A percentile compares a stretch with the other conserved stretches of the same genome.
Conservation (phyloP, 306 rosid genomes). For the Medicago truncatula region DNA sequence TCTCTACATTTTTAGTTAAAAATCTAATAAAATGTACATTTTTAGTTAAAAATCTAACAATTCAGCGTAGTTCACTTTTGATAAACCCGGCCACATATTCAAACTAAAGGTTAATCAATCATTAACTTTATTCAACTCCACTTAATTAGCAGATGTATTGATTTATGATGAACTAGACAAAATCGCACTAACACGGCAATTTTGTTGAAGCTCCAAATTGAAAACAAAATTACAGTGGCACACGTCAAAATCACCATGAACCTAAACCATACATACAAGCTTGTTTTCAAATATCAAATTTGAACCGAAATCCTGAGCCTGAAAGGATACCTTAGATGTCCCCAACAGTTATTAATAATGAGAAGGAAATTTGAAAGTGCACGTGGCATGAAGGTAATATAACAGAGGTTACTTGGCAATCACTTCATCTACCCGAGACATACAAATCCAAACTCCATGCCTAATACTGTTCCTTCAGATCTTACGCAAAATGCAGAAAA, state of each 20-base stretch:
- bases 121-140: conserved; percentile 5
- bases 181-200: no score
- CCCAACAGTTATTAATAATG: not conserved
- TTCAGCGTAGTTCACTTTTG: no score
- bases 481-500: conserved; percentile 10
- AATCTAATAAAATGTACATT: no score
- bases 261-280: no score
- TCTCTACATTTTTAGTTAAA: no score
- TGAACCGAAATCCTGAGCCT: not conserved
- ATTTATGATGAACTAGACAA: no score
- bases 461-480: conserved; percentile 1
- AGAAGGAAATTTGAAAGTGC: conserved; percentile 5
- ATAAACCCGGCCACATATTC: no score
- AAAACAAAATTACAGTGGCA: no score
- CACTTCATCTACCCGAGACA: conserved; percentile 17
- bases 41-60: no score
- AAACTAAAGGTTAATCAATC: not conserved
- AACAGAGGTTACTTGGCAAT: conserved; percentile 18
- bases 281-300: not conserved
- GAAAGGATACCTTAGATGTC: not conserved
- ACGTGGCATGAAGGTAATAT: conserved; percentile 17
- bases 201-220: no score
- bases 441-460: conserved; percentile 1
- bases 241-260: no score
- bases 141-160: not conserved